Conservation (phyloP, 78 protist genomes). For the Dictyostelium capitatum region DNA sequence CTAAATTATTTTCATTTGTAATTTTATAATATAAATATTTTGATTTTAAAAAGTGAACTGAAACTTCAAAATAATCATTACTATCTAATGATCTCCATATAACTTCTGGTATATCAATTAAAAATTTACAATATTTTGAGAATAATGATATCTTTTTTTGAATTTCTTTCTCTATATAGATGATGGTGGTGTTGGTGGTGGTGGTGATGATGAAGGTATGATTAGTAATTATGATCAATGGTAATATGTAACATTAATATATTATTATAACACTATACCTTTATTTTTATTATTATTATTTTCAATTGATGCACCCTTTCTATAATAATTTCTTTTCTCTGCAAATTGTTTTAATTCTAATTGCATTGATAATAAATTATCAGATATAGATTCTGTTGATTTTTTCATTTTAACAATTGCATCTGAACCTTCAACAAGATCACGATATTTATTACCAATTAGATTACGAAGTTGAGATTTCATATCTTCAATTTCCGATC, state of each 20-base stretch:
- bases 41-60: conserved; percentile 44
- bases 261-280: too few species aligned
- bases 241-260: too few species aligned
- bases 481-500: conserved; percentile 76
- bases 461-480: conserved; percentile 51
- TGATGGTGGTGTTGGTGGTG: too few species aligned
- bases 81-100: conserved; percentile 74
- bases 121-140: conserved; percentile 36
- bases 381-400: conserved; percentile 35
- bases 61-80: conserved; percentile 63
- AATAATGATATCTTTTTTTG: conserved; percentile 17
- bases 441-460: conserved; percentile 73
- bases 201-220: too few species aligned
- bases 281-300: background rate
- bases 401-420: conserved; percentile 72
- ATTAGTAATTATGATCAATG: too few species aligned
- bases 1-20: background rate
- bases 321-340: conserved; percentile 26
- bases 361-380: conserved; percentile 46
- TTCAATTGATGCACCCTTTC: conserved; percentile 15
- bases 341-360: conserved; percentile 28
- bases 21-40: conserved; percentile 19
- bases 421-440: conserved; percentile 69
- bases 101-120: conserved; percentile 60
- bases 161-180: conserved; percentile 25